Conservation (phyloP, 116 monocot genomes). For the Trichopus zeylanicus region DNA sequence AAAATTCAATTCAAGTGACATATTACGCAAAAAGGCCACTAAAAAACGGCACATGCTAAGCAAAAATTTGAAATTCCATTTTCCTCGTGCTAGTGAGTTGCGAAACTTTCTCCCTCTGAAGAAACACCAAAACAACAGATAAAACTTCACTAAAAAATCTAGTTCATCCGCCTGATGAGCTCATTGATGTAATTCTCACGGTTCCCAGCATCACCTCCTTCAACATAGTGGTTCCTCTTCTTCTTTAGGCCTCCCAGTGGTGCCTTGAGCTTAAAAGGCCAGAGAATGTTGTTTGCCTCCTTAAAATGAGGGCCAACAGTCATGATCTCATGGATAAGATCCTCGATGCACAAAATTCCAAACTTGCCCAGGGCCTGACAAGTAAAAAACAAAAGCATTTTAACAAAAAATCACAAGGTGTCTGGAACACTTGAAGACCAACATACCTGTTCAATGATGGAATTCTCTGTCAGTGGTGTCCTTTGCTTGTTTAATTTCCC, state of each 20-base stretch:
- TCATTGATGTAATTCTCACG: slow-evolving; percentile 89
- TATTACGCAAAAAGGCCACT: too few species aligned
- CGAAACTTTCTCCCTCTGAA: not conserved
- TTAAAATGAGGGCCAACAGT: slow-evolving; percentile 88
- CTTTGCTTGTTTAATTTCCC: slow-evolving; percentile 96
- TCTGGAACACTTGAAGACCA: too few species aligned
- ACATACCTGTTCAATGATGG: slow-evolving; percentile 74
- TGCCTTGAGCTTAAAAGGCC: slow-evolving; percentile 91
- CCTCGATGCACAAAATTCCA: slow-evolving; percentile 76
- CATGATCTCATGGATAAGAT: slow-evolving; percentile 86
- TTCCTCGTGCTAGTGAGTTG: too few species aligned
- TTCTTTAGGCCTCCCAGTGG: slow-evolving; percentile 88
- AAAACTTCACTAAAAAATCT: slow-evolving; percentile 10
- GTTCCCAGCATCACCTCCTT: slow-evolving; percentile 95
- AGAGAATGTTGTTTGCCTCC: slow-evolving; percentile 94
- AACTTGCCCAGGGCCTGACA: slow-evolving; percentile 64
- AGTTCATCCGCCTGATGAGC: slow-evolving; percentile 92
- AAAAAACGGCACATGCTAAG: too few species aligned
- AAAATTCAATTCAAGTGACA: too few species aligned
- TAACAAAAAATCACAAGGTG: too few species aligned
- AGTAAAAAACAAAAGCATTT: too few species aligned
- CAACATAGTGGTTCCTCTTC: slow-evolving; percentile 97
- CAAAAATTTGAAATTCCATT: too few species aligned
- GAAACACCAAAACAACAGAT: not conserved
- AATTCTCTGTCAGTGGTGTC: slow-evolving; percentile 65